Evolutionary conservation across 345 rosid species (phyloP).

Genomic region (Hibiscus syriacus): DNA sequence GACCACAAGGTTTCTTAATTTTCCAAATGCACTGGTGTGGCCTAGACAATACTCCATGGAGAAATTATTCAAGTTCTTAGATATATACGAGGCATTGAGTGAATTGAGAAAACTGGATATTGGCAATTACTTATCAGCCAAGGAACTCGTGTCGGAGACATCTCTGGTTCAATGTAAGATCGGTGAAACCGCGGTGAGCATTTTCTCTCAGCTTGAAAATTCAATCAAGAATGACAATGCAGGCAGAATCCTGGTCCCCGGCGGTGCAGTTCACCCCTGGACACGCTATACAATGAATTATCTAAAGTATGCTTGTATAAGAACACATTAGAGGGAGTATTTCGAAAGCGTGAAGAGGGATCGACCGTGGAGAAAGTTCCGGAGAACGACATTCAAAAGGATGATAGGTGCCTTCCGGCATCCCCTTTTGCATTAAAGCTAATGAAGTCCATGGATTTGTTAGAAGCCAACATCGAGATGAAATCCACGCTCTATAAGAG

Average conservation of each 20-base stretch:
- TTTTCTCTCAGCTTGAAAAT: conserved; percentile 64
- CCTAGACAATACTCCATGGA: background rate
- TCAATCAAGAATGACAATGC: conserved; percentile 50
- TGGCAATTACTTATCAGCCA: conserved; percentile 4
- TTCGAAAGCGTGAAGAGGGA: no score
- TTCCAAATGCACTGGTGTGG: background rate
- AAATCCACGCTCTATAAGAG: no score
- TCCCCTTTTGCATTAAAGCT: no score
- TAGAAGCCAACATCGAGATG: no score
- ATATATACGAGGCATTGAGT: background rate
- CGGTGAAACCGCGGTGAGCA: conserved; percentile 55
- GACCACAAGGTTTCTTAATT: background rate
- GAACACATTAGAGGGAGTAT: no score
- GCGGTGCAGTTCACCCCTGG: conserved; percentile 75
- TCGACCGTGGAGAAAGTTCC: no score
- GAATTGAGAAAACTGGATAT: conserved; percentile 16
- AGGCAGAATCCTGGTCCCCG: conserved; percentile 56
- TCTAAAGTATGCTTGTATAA: background rate
- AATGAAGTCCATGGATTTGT: no score
- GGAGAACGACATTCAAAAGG: no score
- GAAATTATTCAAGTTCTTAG: background rate
- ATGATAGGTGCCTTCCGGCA: no score
- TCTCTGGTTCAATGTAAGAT: conserved; percentile 33
- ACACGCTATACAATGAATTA: background rate
- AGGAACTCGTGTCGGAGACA: conserved; percentile 38